phyloP scores from a whole-genome alignment of 164 flowering plant species.

The Kingdonia uniflora region DNA sequence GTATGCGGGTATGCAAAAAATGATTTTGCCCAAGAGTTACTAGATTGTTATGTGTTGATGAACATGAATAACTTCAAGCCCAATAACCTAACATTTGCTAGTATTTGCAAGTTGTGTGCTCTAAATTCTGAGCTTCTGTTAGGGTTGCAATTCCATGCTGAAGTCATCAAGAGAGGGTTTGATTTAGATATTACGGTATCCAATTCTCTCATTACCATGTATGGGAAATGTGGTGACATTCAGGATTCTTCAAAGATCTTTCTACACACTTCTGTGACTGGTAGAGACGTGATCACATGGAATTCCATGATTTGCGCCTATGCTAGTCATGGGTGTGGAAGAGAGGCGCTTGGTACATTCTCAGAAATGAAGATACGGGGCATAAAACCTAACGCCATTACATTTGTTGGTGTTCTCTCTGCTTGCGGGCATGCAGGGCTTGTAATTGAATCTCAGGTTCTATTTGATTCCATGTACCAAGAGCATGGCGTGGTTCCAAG shows the following conservation, averaged over 20 bases:
- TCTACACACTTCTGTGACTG: conserved; percentile 2
- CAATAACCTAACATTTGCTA: conserved; percentile 21
- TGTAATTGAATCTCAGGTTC: conserved; percentile 15
- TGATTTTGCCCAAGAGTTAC: conserved; percentile 11
- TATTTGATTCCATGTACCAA: conserved; percentile 12
- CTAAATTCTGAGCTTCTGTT: conserved; percentile 4
- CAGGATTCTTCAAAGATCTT: conserved; percentile 14
- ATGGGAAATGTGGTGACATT: conserved; percentile 20
- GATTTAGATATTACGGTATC: conserved; percentile 10
- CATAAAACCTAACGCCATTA: conserved; percentile 13
- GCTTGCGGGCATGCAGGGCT: conserved; percentile 20
- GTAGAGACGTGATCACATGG: conserved; percentile 23
- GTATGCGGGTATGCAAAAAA: conserved; percentile 23
- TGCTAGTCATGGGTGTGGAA: conserved; percentile 21
- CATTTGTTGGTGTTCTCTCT: conserved; percentile 20
- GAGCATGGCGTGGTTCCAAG: conserved; percentile 18
- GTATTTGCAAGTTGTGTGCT: conserved; percentile 21
- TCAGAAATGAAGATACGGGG: conserved; percentile 16
- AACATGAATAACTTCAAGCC: conserved; percentile 9
- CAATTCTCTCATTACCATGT: conserved; percentile 19
- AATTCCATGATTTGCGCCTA: conserved; percentile 23
- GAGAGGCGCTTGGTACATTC: conserved; percentile 17
- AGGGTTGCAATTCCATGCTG: conserved; percentile 20
- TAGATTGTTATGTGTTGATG: conserved; percentile 15
- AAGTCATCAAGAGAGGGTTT: conserved; percentile 18